Evolutionary conservation across 257 asterid genomes (phyloP).

Genomic region (Solanum chmielewskii): DNA sequence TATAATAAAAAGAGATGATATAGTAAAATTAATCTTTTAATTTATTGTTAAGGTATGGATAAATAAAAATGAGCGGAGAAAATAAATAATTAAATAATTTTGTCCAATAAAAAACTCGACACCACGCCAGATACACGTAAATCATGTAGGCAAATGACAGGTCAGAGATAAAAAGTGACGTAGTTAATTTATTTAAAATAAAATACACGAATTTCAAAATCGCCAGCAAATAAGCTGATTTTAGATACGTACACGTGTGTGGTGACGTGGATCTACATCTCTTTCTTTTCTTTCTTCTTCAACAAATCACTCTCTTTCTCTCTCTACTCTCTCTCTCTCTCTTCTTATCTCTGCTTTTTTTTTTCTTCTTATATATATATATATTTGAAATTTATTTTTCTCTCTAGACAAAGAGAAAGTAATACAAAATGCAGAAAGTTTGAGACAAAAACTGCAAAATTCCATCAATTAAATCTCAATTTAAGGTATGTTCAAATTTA

Average conservation of each 20-base stretch:
- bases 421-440: slow-evolving; percentile 6
- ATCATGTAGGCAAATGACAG: slow-evolving; percentile 20
- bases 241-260: slow-evolving; percentile 52
- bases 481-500: neutral
- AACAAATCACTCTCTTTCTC: neutral
- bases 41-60: too few relatives aligned
- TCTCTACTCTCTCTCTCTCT: neutral
- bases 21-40: too few relatives aligned
- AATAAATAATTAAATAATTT: neutral
- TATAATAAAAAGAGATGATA: too few relatives aligned
- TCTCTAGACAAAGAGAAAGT: too few relatives aligned
- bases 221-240: slow-evolving; percentile 18
- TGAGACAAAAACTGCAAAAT: neutral
- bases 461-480: neutral
- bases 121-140: slow-evolving; percentile 11
- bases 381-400: too few relatives aligned
- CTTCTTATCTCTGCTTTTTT: neutral
- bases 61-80: too few relatives aligned
- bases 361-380: too few relatives aligned
- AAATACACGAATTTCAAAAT: slow-evolving; percentile 10
- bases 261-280: slow-evolving; percentile 76
- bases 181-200: slow-evolving; percentile 1
- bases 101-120: slow-evolving; percentile 33
- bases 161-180: slow-evolving; percentile 34
- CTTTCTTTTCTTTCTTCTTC: slow-evolving; percentile 7